These are phyloP conservation scores for Pleurotus tuoliensis DNA, from an alignment of 768 basidiomycete genomes.

Conservation along the genomic window DNA sequence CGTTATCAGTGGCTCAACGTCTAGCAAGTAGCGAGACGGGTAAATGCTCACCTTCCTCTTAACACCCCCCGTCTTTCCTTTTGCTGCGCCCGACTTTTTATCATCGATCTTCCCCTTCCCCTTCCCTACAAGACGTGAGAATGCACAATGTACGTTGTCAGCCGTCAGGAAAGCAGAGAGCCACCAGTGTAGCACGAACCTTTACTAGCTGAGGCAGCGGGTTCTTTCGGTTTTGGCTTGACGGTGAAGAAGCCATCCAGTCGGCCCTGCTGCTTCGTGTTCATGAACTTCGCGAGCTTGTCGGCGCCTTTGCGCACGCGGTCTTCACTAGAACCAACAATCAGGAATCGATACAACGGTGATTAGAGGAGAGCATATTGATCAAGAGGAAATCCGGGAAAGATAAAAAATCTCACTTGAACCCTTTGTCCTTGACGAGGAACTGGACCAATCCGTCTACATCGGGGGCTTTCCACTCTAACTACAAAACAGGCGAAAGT, in stretches of 20 bases:
- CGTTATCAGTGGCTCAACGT: neutral
- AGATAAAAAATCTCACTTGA: slow-evolving; percentile 62
- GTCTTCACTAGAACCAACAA: slow-evolving; percentile 68
- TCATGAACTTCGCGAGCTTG: slow-evolving; percentile 83
- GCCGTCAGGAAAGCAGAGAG: slow-evolving; percentile 18
- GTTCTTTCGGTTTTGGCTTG: slow-evolving; percentile 49
- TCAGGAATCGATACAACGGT: slow-evolving; percentile 5
- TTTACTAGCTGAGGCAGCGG: neutral
- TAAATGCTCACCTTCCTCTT: slow-evolving; percentile 50
- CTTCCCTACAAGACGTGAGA: slow-evolving; percentile 13
- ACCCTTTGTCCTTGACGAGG: slow-evolving; percentile 91
- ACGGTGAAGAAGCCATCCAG: slow-evolving; percentile 93
- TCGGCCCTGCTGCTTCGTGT: slow-evolving; percentile 92
- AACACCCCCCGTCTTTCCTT: slow-evolving; percentile 26
- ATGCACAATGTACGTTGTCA: neutral
- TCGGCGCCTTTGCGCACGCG: slow-evolving; percentile 94
- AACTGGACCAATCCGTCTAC: slow-evolving; percentile 92
- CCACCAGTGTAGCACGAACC: slow-evolving; percentile 11
- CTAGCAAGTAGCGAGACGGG: neutral
- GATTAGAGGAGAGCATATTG: neutral
- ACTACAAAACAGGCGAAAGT: slow-evolving; percentile 35
- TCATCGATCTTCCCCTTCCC: slow-evolving; percentile 32
- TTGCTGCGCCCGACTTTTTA: neutral
- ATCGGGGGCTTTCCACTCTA: slow-evolving; percentile 94
- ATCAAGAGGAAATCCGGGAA: neutral